phyloP scores from a whole-genome alignment of 169 alveolate genomes.

The Perkinsus olseni region DNA sequence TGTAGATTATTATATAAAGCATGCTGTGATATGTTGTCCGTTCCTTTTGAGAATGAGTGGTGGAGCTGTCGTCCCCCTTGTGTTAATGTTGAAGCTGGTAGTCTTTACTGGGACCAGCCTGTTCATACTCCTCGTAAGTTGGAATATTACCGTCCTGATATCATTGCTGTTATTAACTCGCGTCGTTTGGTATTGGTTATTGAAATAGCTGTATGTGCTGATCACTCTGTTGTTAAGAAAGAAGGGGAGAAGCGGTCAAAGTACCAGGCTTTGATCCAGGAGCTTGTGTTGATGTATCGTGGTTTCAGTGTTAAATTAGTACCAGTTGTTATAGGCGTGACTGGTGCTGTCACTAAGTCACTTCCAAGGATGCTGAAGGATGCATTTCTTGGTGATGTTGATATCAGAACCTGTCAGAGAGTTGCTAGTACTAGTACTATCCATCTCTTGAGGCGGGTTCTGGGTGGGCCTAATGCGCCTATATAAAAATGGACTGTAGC shows the following conservation, averaged over 20 bases:
- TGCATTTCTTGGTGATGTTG: not conserved
- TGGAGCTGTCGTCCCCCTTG: not conserved
- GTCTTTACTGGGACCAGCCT: not conserved
- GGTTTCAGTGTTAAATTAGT: not conserved
- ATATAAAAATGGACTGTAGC: not conserved
- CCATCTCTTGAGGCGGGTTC: not conserved
- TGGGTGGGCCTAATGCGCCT: not conserved
- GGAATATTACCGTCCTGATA: not conserved
- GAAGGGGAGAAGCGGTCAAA: not conserved
- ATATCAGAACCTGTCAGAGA: not conserved
- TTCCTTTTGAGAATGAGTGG: not conserved
- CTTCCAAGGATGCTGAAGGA: not conserved
- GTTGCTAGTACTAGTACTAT: not conserved
- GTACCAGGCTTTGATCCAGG: not conserved
- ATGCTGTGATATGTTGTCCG: not conserved
- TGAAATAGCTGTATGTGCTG: not conserved
- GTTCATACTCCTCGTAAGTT: not conserved
- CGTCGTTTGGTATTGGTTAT: not conserved
- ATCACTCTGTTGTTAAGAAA: not conserved
- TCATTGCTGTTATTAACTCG: not conserved
- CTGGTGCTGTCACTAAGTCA: not conserved
- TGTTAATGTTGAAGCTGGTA: not conserved
- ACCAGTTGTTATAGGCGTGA: not conserved
- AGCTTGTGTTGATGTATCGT: not conserved
- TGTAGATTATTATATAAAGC: not conserved